These are phyloP conservation scores for Termitomyces eurrhizus DNA, from an alignment of 768 basidiomycete genomes.

Conservation along the genomic window DNA sequence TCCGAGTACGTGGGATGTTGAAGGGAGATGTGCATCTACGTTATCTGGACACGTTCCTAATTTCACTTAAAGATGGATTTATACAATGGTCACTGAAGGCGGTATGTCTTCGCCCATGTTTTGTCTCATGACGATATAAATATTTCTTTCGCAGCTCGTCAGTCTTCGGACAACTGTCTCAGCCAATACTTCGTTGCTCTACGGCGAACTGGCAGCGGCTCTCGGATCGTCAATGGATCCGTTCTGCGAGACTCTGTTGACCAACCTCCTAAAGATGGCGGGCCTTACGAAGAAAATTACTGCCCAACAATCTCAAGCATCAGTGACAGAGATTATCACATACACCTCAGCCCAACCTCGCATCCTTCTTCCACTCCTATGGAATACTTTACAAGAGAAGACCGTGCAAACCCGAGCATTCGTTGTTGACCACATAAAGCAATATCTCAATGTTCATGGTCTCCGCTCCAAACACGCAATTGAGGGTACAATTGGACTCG, in stretches of 20 bases:
- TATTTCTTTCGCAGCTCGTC: constrained; percentile 48
- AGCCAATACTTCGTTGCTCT: constrained; percentile 70
- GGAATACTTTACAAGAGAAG: constrained; percentile 73
- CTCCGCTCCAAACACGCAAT: constrained; percentile 57
- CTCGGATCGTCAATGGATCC: constrained; percentile 73
- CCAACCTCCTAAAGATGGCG: constrained; percentile 81
- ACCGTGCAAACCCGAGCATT: constrained; percentile 69
- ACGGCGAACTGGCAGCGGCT: constrained; percentile 64
- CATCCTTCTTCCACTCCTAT: constrained; percentile 63
- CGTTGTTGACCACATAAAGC: constrained; percentile 65
- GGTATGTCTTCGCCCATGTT: constrained; percentile 32
- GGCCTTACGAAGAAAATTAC: constrained; percentile 91
- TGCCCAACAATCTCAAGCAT: constrained; percentile 79
- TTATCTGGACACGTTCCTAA: constrained; percentile 71
- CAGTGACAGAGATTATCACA: constrained; percentile 63
- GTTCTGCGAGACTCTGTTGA: constrained; percentile 71
- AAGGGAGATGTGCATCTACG: constrained; percentile 77
- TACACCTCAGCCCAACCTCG: constrained; percentile 71
- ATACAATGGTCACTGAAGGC: constrained; percentile 83
- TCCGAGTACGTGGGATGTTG: constrained; percentile 84
- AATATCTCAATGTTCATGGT: constrained; percentile 73
- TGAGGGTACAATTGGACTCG: constrained; percentile 65
- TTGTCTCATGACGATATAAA: constrained; percentile 3
- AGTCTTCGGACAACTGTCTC: constrained; percentile 93
- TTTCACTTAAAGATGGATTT: constrained; percentile 71